Conservation (phyloP, 192 early-diverging fungal species). For the Backusella luteola region DNA sequence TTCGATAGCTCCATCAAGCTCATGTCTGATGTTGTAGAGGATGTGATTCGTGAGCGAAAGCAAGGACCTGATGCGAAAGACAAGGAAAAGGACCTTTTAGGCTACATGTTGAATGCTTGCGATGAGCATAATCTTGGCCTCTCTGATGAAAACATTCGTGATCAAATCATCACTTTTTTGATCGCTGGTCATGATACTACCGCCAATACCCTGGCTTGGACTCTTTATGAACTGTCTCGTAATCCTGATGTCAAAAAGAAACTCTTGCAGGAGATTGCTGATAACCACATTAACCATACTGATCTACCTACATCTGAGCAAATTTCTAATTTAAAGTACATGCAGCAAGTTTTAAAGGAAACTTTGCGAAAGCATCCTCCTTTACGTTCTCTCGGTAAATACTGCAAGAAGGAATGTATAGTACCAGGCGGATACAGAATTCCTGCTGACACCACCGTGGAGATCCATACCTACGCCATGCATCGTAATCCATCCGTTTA, state of each 20-base stretch:
- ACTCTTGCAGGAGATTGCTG: conserved; percentile 24
- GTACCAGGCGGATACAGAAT: conserved; percentile 27
- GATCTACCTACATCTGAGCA: conserved; percentile 23
- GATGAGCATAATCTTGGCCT: conserved; percentile 36
- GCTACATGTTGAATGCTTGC: conserved; percentile 52
- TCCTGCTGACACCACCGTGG: background rate
- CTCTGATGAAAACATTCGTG: conserved; percentile 48
- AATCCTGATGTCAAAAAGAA: conserved; percentile 29
- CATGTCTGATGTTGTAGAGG: conserved; percentile 47
- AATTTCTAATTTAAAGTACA: conserved; percentile 16
- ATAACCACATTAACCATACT: conserved; percentile 15
- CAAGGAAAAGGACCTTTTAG: conserved; percentile 45
- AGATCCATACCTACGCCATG: conserved; percentile 16
- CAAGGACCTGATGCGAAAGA: conserved; percentile 31
- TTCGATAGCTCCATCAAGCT: conserved; percentile 37
- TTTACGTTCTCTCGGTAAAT: conserved; percentile 11
- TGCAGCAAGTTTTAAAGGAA: conserved; percentile 22
- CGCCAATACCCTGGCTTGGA: conserved; percentile 27
- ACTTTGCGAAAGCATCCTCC: conserved; percentile 29
- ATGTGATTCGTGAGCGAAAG: conserved; percentile 46
- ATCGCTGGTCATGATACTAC: conserved; percentile 52
- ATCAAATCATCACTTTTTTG: conserved; percentile 60
- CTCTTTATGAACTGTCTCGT: conserved; percentile 22
- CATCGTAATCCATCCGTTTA: conserved; percentile 24
- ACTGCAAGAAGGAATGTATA: conserved; percentile 31